Conservation (phyloP, 768 basidiomycete genomes). For the Amanita brunnescens region DNA sequence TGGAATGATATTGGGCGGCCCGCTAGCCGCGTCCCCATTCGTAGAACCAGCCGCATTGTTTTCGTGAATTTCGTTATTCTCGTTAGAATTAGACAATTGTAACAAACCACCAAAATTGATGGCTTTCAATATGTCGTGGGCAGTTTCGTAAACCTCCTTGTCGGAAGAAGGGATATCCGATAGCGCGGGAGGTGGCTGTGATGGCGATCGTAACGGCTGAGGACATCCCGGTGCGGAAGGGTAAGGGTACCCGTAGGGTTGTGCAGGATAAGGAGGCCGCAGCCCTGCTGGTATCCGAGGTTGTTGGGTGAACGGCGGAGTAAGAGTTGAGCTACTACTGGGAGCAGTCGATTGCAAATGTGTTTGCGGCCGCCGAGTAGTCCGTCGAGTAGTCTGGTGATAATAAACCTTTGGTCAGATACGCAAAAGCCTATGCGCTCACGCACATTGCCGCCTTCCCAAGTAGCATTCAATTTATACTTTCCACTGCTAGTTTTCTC, state of each 20-base stretch:
- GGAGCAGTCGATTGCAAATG: conserved; percentile 23
- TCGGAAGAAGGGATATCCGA: conserved; percentile 9
- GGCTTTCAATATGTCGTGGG: conserved; percentile 67
- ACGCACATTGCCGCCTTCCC: conserved; percentile 77
- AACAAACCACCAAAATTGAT: conserved; percentile 61
- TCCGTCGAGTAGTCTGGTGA: conserved; percentile 61
- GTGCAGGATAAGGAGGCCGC: conserved; percentile 26
- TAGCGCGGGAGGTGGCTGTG: conserved; percentile 8
- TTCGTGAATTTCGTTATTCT: conserved; percentile 6
- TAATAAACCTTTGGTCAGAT: not conserved
- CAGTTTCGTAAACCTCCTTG: conserved; percentile 65
- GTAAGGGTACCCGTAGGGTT: conserved; percentile 34
- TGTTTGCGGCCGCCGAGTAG: conserved; percentile 75
- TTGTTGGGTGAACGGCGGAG: conserved; percentile 53
- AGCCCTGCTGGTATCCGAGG: conserved; percentile 28
- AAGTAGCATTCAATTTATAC: conserved; percentile 65
- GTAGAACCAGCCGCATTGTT: not conserved
- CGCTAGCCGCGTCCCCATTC: not conserved
- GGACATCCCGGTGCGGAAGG: conserved; percentile 14
- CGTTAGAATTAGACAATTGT: conserved; percentile 28
- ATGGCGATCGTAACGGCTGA: conserved; percentile 17
- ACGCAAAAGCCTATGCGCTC: conserved; percentile 8
- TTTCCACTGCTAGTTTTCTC: conserved; percentile 67
- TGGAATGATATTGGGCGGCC: not conserved
- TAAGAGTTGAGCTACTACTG: conserved; percentile 20